These are phyloP conservation scores for Gossypium aridum DNA, from an alignment of 441 rosid genomes.

Conservation along the genomic window DNA sequence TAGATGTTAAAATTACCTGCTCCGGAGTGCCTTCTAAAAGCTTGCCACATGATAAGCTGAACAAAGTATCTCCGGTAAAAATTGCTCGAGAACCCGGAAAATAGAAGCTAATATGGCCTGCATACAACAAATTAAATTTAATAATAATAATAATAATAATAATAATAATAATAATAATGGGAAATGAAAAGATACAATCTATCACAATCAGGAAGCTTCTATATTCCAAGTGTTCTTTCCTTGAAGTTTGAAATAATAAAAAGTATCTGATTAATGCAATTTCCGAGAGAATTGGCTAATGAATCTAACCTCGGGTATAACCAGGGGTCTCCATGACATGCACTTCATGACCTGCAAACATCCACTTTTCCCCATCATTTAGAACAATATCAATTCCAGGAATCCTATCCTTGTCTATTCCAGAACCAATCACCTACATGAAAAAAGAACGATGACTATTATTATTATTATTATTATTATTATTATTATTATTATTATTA, in stretches of 20 bases:
- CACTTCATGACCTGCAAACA: conserved; percentile 97
- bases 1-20: conserved; percentile 45
- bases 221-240: not conserved
- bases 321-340: conserved; percentile 86
- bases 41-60: conserved; percentile 97
- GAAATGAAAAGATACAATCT: not conserved
- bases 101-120: conserved; percentile 95
- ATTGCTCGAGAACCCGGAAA: conserved; percentile 83
- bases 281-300: conserved; percentile 1
- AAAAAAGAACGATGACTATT: conserved; percentile 8
- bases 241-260: not conserved
- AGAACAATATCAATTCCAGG: conserved; percentile 89
- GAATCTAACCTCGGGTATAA: conserved; percentile 70
- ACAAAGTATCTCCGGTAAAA: conserved; percentile 91
- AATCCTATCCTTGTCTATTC: conserved; percentile 63
- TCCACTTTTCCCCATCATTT: conserved; percentile 91
- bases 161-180: conserved; percentile 4
- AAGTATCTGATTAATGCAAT: not conserved
- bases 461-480: not conserved
- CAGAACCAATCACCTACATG: conserved; percentile 86
- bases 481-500: not conserved
- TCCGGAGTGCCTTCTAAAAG: conserved; percentile 93
- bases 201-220: not conserved
- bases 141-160: not conserved
- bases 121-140: conserved; percentile 18